Evolutionary conservation across 768 basidiomycete genomes (phyloP), one percentile per base, ranked within the genome.

Genomic region (Macrocybe gigantea): DNA sequence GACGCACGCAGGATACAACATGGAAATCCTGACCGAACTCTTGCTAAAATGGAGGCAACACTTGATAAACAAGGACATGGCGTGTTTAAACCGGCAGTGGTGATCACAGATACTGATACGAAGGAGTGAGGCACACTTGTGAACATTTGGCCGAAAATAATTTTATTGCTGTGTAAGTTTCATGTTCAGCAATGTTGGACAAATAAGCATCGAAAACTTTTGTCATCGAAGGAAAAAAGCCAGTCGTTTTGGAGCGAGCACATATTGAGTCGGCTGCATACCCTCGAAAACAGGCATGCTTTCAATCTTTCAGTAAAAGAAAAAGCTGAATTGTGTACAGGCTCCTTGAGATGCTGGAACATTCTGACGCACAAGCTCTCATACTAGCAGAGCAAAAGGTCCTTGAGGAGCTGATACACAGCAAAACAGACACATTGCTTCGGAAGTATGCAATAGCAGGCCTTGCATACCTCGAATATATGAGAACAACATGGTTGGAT

Each of bases 111-210:
- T 47, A 71, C 65, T 2, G 66, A 71, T 45, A 38, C 48, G 1
- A 64, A 58, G 44, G 66, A 70, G 47, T 59, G 62, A 49, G 7
- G 65, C 66, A 4, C 53, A 38, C 5, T 30, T 66, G 7, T 14
- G 11, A 15, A 59, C 52, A 50, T 70, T 5, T 67, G 52, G 46
- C 56, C 60, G 1, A 22, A 22, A 2, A 22, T 22, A 22, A 2
- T 22, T n/a, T 33, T 6, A 61, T 69, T 31, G 44, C 50, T 71
- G 7, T 72, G 70, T 57, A 58, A 60, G 37, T 71, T 70, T 46
- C 70, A 71, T 47, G 33, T 66, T n/a, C 56, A 62, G 5, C 67
- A 70, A 40, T 66, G 55, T 32, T 72, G 69, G 67, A 55, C 40
- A 12, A 71, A 71, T 49, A 45, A 55, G 39, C 52, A 50, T 6